These are phyloP conservation scores for Globisporangium abappressorium DNA, from an alignment of 352 stramenopile species.

Conservation along the genomic window DNA sequence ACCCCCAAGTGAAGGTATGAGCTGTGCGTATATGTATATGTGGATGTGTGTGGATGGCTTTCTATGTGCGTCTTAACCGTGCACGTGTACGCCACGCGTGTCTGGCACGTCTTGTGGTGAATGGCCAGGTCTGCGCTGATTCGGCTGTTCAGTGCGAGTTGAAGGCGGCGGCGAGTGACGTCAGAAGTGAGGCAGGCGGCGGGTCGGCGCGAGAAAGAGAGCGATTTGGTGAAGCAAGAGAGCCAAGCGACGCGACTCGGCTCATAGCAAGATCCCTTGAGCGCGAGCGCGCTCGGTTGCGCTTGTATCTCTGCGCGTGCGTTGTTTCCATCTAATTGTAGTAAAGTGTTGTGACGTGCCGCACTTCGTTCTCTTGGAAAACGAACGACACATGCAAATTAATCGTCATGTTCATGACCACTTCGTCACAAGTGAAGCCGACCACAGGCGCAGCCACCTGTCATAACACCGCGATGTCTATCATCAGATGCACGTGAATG, in stretches of 20 bases:
- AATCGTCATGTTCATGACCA: background rate
- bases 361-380: background rate
- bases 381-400: background rate
- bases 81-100: background rate
- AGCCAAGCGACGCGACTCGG: background rate
- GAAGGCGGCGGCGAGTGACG: constrained; percentile 1
- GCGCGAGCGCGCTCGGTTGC: background rate
- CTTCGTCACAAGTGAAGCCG: background rate
- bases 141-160: background rate
- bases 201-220: background rate
- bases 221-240: background rate
- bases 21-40: background rate
- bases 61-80: background rate
- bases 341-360: background rate
- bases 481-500: background rate
- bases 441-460: background rate
- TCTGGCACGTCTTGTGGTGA: background rate
- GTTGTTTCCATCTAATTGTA: background rate
- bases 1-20: background rate
- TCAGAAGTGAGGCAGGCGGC: constrained; percentile 1
- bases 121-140: background rate
- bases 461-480: background rate
- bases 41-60: background rate
- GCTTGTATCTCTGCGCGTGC: background rate
- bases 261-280: background rate